Conservation (phyloP, 1,139 yeast genomes). For the Ogataea hybrid region DNA sequence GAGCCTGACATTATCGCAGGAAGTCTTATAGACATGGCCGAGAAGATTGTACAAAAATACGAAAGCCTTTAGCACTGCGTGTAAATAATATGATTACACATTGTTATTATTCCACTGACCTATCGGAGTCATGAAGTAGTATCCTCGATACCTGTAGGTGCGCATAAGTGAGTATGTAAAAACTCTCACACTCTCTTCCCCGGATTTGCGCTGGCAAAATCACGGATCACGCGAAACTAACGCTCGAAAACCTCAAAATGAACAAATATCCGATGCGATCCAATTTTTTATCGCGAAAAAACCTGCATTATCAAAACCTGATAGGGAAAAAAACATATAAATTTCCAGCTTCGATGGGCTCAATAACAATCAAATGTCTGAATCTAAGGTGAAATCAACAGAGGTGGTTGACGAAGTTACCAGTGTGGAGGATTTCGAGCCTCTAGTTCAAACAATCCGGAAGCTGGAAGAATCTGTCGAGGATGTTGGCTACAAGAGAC, state of each 20-base stretch:
- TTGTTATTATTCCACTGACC: too few relatives aligned
- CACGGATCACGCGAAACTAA: too few relatives aligned
- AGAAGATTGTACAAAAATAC: constrained; percentile 1
- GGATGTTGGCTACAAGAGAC: constrained; percentile 26
- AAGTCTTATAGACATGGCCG: constrained; percentile 25
- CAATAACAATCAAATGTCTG: background rate
- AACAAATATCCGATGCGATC: too few relatives aligned
- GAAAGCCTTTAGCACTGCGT: background rate
- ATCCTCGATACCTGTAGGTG: too few relatives aligned
- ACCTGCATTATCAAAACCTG: background rate
- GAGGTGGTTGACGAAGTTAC: constrained; percentile 9
- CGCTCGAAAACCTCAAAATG: too few relatives aligned
- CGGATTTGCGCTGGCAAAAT: too few relatives aligned
- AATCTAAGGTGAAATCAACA: background rate
- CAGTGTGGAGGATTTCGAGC: constrained; percentile 8
- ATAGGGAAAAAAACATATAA: background rate
- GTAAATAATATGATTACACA: too few relatives aligned
- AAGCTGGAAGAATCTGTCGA: constrained; percentile 13
- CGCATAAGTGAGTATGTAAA: too few relatives aligned
- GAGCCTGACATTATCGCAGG: constrained; percentile 23
- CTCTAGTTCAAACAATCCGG: constrained; percentile 10
- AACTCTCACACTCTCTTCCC: too few relatives aligned
- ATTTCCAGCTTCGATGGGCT: background rate
- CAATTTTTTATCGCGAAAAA: too few relatives aligned
- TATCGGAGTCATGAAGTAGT: too few relatives aligned